Percentiles rank a stretch among this genome's conserved stretches.
phyloP scores from a whole-genome alignment of 2,329 filamentous ascomycete species.

The Cladophialophora exuberans region DNA sequence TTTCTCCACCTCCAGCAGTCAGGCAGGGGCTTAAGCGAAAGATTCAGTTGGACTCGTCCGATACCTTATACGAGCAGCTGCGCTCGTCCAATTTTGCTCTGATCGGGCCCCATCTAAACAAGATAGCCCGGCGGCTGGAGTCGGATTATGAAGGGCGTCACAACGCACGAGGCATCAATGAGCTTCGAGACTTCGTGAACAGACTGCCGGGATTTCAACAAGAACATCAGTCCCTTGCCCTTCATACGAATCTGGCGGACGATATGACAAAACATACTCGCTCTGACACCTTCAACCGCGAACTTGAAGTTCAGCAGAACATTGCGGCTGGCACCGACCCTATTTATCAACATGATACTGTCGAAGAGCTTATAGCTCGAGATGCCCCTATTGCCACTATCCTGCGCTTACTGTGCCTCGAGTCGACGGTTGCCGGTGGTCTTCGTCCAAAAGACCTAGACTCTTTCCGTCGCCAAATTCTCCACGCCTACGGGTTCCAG shows the following conservation, averaged over 20 bases:
- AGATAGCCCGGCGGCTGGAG: slow-evolving; percentile 82
- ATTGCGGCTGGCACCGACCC: slow-evolving; percentile 88
- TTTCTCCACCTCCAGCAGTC: slow-evolving; percentile 52
- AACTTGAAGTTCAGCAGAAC: slow-evolving; percentile 94
- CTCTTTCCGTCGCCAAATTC: slow-evolving; percentile 80
- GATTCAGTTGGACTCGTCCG: slow-evolving; percentile 83
- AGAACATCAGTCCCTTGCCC: slow-evolving; percentile 88
- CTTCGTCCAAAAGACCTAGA: slow-evolving; percentile 89
- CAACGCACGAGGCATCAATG: slow-evolving; percentile 81
- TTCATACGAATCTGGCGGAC: slow-evolving; percentile 89
- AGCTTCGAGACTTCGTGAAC: slow-evolving; percentile 92
- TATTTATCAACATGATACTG: slow-evolving; percentile 82
- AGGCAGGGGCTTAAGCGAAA: slow-evolving; percentile 79
- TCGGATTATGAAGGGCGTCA: slow-evolving; percentile 88
- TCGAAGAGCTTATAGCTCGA: slow-evolving; percentile 92
- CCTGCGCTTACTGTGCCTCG: slow-evolving; percentile 83
- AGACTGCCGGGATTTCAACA: slow-evolving; percentile 90
- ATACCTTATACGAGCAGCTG: slow-evolving; percentile 84
- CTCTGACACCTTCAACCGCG: slow-evolving; percentile 82
- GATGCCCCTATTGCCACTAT: slow-evolving; percentile 80
- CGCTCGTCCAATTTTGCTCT: slow-evolving; percentile 95
- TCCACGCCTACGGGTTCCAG: slow-evolving; percentile 94
- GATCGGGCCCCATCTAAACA: slow-evolving; percentile 85
- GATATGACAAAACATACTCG: slow-evolving; percentile 93
- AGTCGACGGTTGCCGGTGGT: slow-evolving; percentile 86